Evolutionary conservation across 768 basidiomycete species (phyloP).

Genomic region (Kockovaella imperatae): DNA sequence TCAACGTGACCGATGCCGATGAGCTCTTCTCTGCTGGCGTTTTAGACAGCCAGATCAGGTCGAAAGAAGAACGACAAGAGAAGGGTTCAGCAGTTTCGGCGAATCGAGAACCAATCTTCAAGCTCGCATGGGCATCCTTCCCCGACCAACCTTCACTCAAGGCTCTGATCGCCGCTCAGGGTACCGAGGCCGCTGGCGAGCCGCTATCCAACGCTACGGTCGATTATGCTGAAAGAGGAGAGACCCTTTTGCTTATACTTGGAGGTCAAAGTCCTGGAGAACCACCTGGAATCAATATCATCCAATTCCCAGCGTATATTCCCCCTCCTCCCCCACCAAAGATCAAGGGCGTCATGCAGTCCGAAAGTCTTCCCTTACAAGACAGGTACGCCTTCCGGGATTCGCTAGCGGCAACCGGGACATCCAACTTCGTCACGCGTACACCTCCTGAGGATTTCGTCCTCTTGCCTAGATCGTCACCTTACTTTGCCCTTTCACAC

Average conservation of each 20-base stretch:
- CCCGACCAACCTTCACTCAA: slow-evolving; percentile 49
- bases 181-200: slow-evolving; percentile 26
- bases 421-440: slow-evolving; percentile 56
- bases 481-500: slow-evolving; percentile 60
- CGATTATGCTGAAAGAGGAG: slow-evolving; percentile 53
- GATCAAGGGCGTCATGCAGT: slow-evolving; percentile 21
- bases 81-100: slow-evolving; percentile 18
- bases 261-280: slow-evolving; percentile 62
- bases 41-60: slow-evolving; percentile 28
- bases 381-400: slow-evolving; percentile 60
- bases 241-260: slow-evolving; percentile 64
- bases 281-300: slow-evolving; percentile 58
- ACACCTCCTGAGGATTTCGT: slow-evolving; percentile 69
- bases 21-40: slow-evolving; percentile 45
- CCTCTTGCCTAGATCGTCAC: slow-evolving; percentile 61
- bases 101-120: slow-evolving; percentile 70
- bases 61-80: slow-evolving; percentile 7
- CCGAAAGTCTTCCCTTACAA: slow-evolving; percentile 44
- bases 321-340: slow-evolving; percentile 31
- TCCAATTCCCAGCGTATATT: slow-evolving; percentile 54
- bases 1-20: slow-evolving; percentile 47
- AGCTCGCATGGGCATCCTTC: slow-evolving; percentile 74
- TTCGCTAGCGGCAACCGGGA: slow-evolving; percentile 48
- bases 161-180: slow-evolving; percentile 43
- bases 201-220: slow-evolving; percentile 36